phyloP scores from a whole-genome alignment of 1,139 yeast genomes.

The Yamadazyma jaroonii region DNA sequence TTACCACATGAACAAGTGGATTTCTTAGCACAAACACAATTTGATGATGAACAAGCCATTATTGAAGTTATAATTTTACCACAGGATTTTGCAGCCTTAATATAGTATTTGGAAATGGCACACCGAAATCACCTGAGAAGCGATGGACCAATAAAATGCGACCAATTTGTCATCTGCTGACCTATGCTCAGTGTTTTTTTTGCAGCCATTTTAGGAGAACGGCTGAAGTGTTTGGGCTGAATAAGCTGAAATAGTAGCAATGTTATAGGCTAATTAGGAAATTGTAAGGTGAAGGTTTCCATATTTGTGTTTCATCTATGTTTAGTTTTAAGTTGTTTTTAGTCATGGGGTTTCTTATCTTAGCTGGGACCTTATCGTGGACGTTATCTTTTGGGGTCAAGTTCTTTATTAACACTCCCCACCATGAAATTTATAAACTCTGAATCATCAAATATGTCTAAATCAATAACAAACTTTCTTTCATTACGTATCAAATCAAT shows the following conservation, averaged over 20 bases:
- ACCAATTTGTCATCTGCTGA: conserved; percentile 11
- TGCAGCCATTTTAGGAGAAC: conserved; percentile 9
- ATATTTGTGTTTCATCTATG: too few relatives aligned
- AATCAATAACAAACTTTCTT: conserved; percentile 4
- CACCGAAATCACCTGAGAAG: not conserved
- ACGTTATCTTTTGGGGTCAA: too few relatives aligned
- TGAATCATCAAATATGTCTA: conserved; percentile 9
- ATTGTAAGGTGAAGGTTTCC: too few relatives aligned
- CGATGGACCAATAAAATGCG: conserved; percentile 12
- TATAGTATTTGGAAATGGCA: not conserved
- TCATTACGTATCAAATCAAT: conserved; percentile 7
- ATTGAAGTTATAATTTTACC: too few relatives aligned
- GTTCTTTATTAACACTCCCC: conserved; percentile 8
- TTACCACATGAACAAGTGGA: conserved; percentile 53
- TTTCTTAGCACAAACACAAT: conserved; percentile 47
- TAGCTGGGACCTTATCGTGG: too few relatives aligned
- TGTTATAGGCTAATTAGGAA: too few relatives aligned
- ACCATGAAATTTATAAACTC: conserved; percentile 11
- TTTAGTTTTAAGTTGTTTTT: too few relatives aligned
- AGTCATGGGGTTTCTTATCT: too few relatives aligned
- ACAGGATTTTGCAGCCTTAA: conserved; percentile 1
- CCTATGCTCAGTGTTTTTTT: conserved; percentile 1
- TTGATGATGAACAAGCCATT: conserved; percentile 45
- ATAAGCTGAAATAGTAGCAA: too few relatives aligned
- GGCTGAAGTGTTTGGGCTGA: too few relatives aligned